Conservation (phyloP, 2,329 filamentous ascomycete genomes). For the Xylariaceae sp. region DNA sequence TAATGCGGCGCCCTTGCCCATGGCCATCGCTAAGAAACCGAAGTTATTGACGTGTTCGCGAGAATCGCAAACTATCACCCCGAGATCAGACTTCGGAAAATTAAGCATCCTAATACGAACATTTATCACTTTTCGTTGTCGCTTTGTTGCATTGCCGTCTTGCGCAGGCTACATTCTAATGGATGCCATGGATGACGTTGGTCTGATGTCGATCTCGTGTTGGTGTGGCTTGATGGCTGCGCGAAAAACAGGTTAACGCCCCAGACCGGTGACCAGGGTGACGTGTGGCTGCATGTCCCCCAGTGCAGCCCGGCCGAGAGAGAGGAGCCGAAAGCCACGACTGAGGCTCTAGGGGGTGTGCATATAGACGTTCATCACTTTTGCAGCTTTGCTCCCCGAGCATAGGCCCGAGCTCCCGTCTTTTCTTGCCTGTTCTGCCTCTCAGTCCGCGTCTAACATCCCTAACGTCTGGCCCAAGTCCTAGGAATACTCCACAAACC, state of each 20-base stretch:
- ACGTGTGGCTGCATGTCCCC: conserved; percentile 17
- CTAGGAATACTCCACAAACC: too few relatives aligned
- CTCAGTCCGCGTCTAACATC: too few relatives aligned
- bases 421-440: too few relatives aligned
- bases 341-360: not conserved
- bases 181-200: conserved; percentile 29
- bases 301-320: conserved; percentile 3
- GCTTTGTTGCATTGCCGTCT: not conserved
- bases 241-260: conserved; percentile 27
- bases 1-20: too few relatives aligned
- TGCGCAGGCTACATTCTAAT: conserved; percentile 1
- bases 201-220: conserved; percentile 19
- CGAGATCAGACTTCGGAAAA: too few relatives aligned
- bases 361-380: not conserved
- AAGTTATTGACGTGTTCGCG: too few relatives aligned
- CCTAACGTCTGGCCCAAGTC: too few relatives aligned
- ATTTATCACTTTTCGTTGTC: not conserved
- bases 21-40: too few relatives aligned
- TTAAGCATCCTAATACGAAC: not conserved
- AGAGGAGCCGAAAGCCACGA: conserved; percentile 6
- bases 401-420: too few relatives aligned
- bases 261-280: conserved; percentile 13
- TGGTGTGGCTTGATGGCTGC: conserved; percentile 25
- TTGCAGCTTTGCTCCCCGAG: too few relatives aligned
- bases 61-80: too few relatives aligned